Evolutionary conservation across 2,329 filamentous ascomycete genomes (phyloP).

Genomic region (Berkeleyomyces basicola): DNA sequence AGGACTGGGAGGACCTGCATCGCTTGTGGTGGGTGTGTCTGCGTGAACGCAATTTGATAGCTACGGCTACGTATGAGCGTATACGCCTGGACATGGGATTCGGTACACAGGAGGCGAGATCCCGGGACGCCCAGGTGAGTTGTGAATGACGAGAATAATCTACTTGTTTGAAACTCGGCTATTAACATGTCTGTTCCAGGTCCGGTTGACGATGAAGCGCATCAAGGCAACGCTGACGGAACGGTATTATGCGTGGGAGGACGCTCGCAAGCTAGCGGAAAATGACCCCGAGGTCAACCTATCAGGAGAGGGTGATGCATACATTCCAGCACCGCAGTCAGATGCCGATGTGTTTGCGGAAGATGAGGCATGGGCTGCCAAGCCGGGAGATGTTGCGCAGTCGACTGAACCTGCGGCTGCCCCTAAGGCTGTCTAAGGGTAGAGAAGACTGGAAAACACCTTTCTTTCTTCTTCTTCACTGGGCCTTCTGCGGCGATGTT

Average conservation of each 20-base stretch:
- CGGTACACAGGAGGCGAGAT: constrained; percentile 49
- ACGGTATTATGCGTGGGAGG: constrained; percentile 75
- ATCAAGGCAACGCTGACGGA: constrained; percentile 81
- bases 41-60: constrained; percentile 76
- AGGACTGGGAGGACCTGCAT: constrained; percentile 90
- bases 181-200: constrained; percentile 29
- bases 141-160: not conserved
- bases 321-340: constrained; percentile 27
- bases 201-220: constrained; percentile 57
- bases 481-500: not conserved
- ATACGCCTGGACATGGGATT: constrained; percentile 51
- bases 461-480: not conserved
- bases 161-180: not conserved
- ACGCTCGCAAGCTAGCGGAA: constrained; percentile 50
- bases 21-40: constrained; percentile 86
- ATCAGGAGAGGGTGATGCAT: constrained; percentile 31
- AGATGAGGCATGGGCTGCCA: constrained; percentile 16
- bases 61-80: constrained; percentile 60
- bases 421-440: not conserved
- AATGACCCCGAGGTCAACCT: constrained; percentile 51
- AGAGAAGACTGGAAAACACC: not conserved
- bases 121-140: constrained; percentile 50
- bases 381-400: constrained; percentile 9
- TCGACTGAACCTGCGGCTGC: not conserved
- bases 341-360: constrained; percentile 23